A percentile compares a stretch with the other conserved stretches of the same genome.
Conservation (phyloP, 441 rosid genomes). For the Flueggea neowawraea region DNA sequence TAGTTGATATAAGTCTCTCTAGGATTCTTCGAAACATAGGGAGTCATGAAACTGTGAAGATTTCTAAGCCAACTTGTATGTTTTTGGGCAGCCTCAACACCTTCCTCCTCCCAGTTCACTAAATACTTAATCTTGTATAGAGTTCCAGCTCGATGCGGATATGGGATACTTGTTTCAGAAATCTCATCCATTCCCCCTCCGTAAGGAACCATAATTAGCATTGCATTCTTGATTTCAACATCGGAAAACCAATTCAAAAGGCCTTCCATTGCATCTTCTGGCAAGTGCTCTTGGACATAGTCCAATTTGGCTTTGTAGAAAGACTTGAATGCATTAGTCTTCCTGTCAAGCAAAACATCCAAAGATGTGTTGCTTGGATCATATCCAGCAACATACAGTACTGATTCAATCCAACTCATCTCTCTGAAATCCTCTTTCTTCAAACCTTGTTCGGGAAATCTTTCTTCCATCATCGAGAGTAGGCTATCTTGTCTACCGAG, state of each 20-base stretch:
- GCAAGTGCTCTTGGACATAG: slow-evolving; percentile 33
- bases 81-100: slow-evolving; percentile 12
- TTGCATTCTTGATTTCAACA: slow-evolving; percentile 15
- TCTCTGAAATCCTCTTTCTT: slow-evolving; percentile 31
- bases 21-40: slow-evolving; percentile 53
- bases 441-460: slow-evolving; percentile 42
- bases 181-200: slow-evolving; percentile 53
- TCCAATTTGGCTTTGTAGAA: slow-evolving; percentile 55
- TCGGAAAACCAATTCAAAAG: slow-evolving; percentile 33
- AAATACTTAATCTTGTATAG: slow-evolving; percentile 47
- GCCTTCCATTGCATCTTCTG: slow-evolving; percentile 32
- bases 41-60: slow-evolving; percentile 42
- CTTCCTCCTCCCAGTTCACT: slow-evolving; percentile 31
- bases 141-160: slow-evolving; percentile 45
- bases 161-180: slow-evolving; percentile 34
- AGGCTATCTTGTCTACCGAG: slow-evolving; percentile 30
- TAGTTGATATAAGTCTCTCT: slow-evolving; percentile 47
- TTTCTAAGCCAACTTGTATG: slow-evolving; percentile 24
- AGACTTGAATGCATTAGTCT: slow-evolving; percentile 19
- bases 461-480: slow-evolving; percentile 25
- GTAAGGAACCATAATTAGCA: slow-evolving; percentile 21
- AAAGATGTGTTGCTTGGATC: slow-evolving; percentile 23
- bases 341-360: slow-evolving; percentile 35
- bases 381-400: slow-evolving; percentile 31
- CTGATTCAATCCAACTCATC: slow-evolving; percentile 45